Conservation (phyloP, 2,329 filamentous ascomycete genomes). For the Lachnellula subtilissima region DNA sequence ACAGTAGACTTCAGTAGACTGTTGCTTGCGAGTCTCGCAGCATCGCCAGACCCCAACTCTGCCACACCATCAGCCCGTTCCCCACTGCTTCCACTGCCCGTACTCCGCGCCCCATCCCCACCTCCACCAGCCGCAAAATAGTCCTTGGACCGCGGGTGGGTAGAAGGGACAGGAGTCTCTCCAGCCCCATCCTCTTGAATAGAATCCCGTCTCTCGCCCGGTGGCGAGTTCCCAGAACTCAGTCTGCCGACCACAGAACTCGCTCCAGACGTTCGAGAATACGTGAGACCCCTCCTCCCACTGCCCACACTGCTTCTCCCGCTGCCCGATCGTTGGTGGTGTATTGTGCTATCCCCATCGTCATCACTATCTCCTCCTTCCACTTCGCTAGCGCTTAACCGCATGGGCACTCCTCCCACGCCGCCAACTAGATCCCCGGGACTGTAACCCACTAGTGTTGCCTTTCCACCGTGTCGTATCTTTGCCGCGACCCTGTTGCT, state of each 20-base stretch:
- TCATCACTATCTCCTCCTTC: slow-evolving; percentile 82
- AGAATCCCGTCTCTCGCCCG: slow-evolving; percentile 30
- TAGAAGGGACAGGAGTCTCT: slow-evolving; percentile 24
- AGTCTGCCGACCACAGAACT: slow-evolving; percentile 35
- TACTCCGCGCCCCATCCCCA: slow-evolving; percentile 25
- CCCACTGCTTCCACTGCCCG: slow-evolving; percentile 30
- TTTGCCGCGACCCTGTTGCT: slow-evolving; percentile 67
- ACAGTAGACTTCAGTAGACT: slow-evolving; percentile 53
- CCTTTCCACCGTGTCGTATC: slow-evolving; percentile 82
- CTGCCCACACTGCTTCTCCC: slow-evolving; percentile 58
- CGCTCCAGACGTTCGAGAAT: slow-evolving; percentile 35
- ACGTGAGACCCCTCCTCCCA: slow-evolving; percentile 35
- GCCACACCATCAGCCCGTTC: slow-evolving; percentile 58
- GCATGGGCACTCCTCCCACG: slow-evolving; percentile 77
- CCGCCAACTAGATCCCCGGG: slow-evolving; percentile 65
- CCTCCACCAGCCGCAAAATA: slow-evolving; percentile 24
- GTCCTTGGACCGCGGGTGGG: slow-evolving; percentile 14
- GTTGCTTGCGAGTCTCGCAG: slow-evolving; percentile 52
- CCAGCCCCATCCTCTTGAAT: slow-evolving; percentile 21
- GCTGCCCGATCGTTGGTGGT: slow-evolving; percentile 68
- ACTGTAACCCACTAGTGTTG: slow-evolving; percentile 70
- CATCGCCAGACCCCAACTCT: slow-evolving; percentile 41
- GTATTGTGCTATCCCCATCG: slow-evolving; percentile 50
- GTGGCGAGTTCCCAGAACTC: slow-evolving; percentile 41
- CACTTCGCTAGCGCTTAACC: slow-evolving; percentile 91